phyloP scores from a whole-genome alignment of 192 early-diverging fungal species.

The Neocallimastix lanati region DNA sequence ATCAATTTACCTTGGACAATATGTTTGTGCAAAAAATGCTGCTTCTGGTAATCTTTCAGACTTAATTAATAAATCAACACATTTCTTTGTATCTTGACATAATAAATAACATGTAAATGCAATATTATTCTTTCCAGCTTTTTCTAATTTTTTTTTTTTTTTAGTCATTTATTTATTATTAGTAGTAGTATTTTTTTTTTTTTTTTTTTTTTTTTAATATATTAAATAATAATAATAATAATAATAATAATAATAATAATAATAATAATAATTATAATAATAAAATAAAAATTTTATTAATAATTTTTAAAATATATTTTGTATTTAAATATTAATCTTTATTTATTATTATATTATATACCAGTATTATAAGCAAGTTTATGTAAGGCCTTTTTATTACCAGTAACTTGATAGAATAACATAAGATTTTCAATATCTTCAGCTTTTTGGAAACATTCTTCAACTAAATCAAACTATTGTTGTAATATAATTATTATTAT shows the following conservation, averaged over 20 bases:
- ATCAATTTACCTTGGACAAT: conserved; percentile 41
- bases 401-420: conserved; percentile 74
- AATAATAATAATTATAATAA: too few species aligned
- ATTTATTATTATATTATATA: conserved; percentile 3
- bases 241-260: too few species aligned
- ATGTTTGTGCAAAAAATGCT: conserved; percentile 78
- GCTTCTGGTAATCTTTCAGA: conserved; percentile 88
- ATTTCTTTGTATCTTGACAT: conserved; percentile 55
- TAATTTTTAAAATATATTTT: too few species aligned
- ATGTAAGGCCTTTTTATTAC: conserved; percentile 58
- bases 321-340: too few species aligned
- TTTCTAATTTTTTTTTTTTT: conserved; percentile 14
- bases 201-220: too few species aligned
- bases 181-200: too few species aligned
- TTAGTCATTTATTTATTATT: too few species aligned
- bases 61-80: conserved; percentile 67
- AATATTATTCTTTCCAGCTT: conserved; percentile 73
- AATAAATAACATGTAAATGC: conserved; percentile 69
- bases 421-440: conserved; percentile 81
- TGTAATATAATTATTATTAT: neutral
- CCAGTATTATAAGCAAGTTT: conserved; percentile 53
- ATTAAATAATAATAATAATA: too few species aligned
- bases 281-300: neutral
- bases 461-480: conserved; percentile 51
- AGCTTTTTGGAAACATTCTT: conserved; percentile 72